Conservation (phyloP, 108 stramenopile genomes). For the Nitzschia palea region DNA sequence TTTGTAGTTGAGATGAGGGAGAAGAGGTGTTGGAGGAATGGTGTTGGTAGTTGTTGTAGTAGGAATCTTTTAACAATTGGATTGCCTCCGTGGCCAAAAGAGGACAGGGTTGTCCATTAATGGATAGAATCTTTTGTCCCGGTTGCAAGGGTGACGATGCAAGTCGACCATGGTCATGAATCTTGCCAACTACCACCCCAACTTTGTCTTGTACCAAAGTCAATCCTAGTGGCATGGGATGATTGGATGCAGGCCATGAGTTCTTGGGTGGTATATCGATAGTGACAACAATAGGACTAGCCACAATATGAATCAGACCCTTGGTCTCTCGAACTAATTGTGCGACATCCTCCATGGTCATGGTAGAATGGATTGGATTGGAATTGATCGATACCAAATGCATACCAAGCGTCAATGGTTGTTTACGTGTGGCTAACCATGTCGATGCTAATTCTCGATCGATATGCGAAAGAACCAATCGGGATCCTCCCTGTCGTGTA, state of each 20-base stretch:
- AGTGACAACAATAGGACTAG: neutral
- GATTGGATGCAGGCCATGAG: neutral
- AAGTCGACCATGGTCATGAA: neutral
- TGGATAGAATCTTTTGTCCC: conserved; percentile 11
- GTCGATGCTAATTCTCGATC: neutral
- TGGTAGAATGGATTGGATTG: neutral
- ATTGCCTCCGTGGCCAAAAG: neutral
- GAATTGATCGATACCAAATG: neutral
- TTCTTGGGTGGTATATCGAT: too few species aligned
- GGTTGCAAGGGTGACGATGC: neutral
- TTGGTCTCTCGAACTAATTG: neutral
- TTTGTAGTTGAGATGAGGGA: too few species aligned
- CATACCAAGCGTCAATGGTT: neutral
- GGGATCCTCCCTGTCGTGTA: neutral
- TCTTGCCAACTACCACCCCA: neutral
- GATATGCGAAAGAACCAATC: neutral
- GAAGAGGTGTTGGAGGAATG: too few species aligned
- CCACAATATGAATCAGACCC: neutral
- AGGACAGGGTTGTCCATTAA: conserved; percentile 10
- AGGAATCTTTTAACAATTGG: neutral
- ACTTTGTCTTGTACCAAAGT: neutral
- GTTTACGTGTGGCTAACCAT: neutral
- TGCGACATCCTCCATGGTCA: neutral
- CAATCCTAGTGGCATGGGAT: neutral
- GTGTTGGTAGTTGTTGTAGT: too few species aligned